Conservation (phyloP, 352 stramenopile species). For the Vaucheria bursata region DNA sequence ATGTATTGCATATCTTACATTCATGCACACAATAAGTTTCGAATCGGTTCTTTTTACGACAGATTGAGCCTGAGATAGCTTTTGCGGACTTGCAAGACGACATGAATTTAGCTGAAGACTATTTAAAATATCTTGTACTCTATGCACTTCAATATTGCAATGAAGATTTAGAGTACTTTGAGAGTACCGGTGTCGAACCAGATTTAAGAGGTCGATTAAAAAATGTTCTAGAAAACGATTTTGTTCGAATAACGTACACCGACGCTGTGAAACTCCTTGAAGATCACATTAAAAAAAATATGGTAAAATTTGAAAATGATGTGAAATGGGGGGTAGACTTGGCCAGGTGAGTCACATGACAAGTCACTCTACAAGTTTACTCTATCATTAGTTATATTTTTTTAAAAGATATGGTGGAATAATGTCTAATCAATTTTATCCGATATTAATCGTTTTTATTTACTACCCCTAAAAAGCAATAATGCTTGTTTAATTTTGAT, state of each 20-base stretch:
- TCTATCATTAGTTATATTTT: too few relatives aligned
- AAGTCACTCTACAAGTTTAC: too few relatives aligned
- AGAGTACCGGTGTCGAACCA: conserved; percentile 69
- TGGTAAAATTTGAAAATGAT: conserved; percentile 43
- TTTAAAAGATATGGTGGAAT: too few relatives aligned
- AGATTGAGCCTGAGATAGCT: conserved; percentile 55
- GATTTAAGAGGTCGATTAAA: conserved; percentile 69
- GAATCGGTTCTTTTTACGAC: too few relatives aligned
- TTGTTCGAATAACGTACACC: conserved; percentile 81
- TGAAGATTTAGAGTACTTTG: conserved; percentile 82
- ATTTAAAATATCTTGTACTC: conserved; percentile 84
- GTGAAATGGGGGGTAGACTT: conserved; percentile 4
- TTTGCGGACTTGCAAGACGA: conserved; percentile 74
- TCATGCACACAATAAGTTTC: too few relatives aligned
- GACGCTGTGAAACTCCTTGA: conserved; percentile 78
- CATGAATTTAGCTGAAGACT: conserved; percentile 90
- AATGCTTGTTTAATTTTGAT: too few relatives aligned
- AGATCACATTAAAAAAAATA: conserved; percentile 55
- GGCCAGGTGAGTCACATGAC: not conserved
- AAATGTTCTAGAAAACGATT: conserved; percentile 63
- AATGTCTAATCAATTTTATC: too few relatives aligned
- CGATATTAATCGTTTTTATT: too few relatives aligned
- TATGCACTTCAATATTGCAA: conserved; percentile 81
- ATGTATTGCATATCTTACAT: too few relatives aligned
- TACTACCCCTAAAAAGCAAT: too few relatives aligned